Base-by-base conservation (phyloP, 1,284 basidiomycete species). In the Leccinum angustisporum region DNA sequence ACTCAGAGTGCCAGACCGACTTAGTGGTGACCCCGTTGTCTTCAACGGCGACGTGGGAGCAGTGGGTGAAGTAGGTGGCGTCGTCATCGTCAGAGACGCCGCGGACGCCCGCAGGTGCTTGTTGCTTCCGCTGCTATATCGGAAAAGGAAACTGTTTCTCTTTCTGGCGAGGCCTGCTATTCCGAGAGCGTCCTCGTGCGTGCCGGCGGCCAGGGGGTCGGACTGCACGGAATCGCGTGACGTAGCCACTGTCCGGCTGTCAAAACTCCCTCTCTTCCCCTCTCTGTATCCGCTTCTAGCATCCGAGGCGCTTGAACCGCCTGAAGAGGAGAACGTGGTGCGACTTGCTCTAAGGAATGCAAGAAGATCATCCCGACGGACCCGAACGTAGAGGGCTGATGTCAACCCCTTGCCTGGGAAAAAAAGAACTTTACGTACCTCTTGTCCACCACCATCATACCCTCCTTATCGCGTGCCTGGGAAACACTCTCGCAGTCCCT, bases 401-500 rank as follows among this genome's bases (percentile, higher is more conserved):
- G 14, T 52, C 54, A 50, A 54, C 31, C 27, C 16, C 2, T 14
- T 30, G 3, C 13, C 9, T 46, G 50, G 56, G 3, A 13, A n/a
- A 9, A 46, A 13, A 50, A 11, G 16, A 50, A 14, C n/a, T 27
- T 11, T 30, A 36, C 31, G 31, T 65, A 83, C 83, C 80, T 63
- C 65, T 73, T 81, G 7, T 78, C 76, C 16, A 30, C 4, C 25
- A 56, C 60, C 33, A 70, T 72, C 4, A 60, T 48, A 52, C 74
- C 65, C 27, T 74, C 75, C 36, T 72, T 73, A 43, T 78, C 72
- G 54, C 81, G 81, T 50, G 83, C 78, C 18, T 68, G 67, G n/a
- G 72, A 65, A 5, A 61, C 64, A 25, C 74, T 67, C 2, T 68
- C 59, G 4, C 63, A 60, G 13, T 75, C 64, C 4, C 76, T 68